Conservation (phyloP, 2,329 filamentous ascomycete species). For the Monosporascus sp. region DNA sequence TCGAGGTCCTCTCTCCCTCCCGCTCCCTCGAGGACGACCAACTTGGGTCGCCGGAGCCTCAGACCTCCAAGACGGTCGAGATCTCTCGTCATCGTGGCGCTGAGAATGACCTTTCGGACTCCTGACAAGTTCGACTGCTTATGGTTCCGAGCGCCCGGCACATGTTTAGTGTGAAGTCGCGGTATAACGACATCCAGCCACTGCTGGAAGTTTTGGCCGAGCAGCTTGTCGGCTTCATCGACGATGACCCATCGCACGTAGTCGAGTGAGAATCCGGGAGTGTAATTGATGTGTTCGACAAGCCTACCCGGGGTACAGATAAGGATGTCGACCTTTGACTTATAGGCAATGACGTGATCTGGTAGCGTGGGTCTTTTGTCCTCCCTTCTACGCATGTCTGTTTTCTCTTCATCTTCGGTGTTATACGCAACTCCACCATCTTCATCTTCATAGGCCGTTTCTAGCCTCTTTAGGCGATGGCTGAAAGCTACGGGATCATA, state of each 20-base stretch:
- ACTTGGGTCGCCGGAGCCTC: slow-evolving; percentile 64
- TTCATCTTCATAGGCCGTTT: slow-evolving; percentile 30
- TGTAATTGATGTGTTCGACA: slow-evolving; percentile 84
- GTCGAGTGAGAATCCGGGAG: slow-evolving; percentile 73
- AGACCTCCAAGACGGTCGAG: slow-evolving; percentile 72
- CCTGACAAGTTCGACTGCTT: slow-evolving; percentile 46
- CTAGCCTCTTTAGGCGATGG: slow-evolving; percentile 32
- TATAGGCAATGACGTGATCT: slow-evolving; percentile 59
- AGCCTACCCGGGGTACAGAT: slow-evolving; percentile 89
- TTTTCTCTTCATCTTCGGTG: slow-evolving; percentile 24
- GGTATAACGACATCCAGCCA: slow-evolving; percentile 75
- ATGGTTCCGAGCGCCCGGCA: slow-evolving; percentile 48
- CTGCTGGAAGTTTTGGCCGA: slow-evolving; percentile 88
- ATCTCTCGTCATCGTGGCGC: slow-evolving; percentile 87
- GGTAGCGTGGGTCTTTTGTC: slow-evolving; percentile 36
- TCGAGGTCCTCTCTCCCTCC: slow-evolving; percentile 22
- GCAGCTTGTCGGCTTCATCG: slow-evolving; percentile 87
- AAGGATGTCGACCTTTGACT: slow-evolving; percentile 76
- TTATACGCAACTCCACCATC: slow-evolving; percentile 33
- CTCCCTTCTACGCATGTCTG: slow-evolving; percentile 20
- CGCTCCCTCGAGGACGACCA: slow-evolving; percentile 67
- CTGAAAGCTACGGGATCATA: slow-evolving; percentile 62
- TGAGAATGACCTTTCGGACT: slow-evolving; percentile 78
- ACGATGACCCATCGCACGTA: slow-evolving; percentile 83
- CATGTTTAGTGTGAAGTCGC: slow-evolving; percentile 43